These are phyloP conservation scores for Prototheca cutis DNA, from an alignment of 163 green algal species.

Conservation along the genomic window DNA sequence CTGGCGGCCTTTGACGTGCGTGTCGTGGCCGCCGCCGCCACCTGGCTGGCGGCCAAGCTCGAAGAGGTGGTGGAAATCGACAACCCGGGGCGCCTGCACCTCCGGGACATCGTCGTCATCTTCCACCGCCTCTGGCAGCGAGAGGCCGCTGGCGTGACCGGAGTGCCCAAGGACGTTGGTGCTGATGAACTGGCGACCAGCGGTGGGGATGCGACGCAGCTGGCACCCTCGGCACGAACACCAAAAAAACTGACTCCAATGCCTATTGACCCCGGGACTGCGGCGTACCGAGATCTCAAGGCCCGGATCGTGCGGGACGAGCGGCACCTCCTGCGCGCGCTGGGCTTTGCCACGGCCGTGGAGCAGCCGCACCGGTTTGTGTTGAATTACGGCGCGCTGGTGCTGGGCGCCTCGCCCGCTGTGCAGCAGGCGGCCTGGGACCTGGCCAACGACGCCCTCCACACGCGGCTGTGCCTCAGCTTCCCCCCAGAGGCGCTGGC, in stretches of 20 bases:
- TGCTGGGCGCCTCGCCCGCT: neutral
- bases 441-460: slow-evolving; percentile 83
- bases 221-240: too few relatives aligned
- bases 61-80: slow-evolving; percentile 69
- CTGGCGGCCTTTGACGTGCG: slow-evolving; percentile 68
- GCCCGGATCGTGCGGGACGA: slow-evolving; percentile 49
- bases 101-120: slow-evolving; percentile 66
- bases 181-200: too few relatives aligned
- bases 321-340: slow-evolving; percentile 62
- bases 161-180: too few relatives aligned
- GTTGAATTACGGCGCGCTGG: slow-evolving; percentile 50
- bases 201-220: too few relatives aligned
- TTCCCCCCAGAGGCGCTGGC: slow-evolving; percentile 73
- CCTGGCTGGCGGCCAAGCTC: slow-evolving; percentile 84
- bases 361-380: slow-evolving; percentile 92
- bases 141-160: slow-evolving; percentile 37
- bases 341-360: slow-evolving; percentile 87
- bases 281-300: slow-evolving; percentile 60
- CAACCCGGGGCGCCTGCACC: slow-evolving; percentile 5
- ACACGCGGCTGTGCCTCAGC: slow-evolving; percentile 80
- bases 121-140: slow-evolving; percentile 62
- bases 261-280: slow-evolving; percentile 25
- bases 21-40: slow-evolving; percentile 40
- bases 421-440: slow-evolving; percentile 74
- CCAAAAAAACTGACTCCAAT: too few relatives aligned